These are phyloP conservation scores for Cymbopogon citratus DNA, from an alignment of 176 grass and related monocot genomes.

Conservation along the genomic window DNA sequence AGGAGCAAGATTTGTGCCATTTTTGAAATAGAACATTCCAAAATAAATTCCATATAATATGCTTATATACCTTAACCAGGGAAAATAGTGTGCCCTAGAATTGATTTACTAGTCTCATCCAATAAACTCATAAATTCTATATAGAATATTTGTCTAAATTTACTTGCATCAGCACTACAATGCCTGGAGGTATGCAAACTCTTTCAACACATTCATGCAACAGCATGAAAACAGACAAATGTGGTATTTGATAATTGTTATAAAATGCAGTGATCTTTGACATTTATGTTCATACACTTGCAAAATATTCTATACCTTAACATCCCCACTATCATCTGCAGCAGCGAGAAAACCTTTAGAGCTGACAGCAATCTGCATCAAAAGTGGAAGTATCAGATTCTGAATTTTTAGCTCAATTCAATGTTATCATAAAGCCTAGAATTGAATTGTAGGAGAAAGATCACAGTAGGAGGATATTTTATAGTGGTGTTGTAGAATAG, in stretches of 20 bases:
- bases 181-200: background rate
- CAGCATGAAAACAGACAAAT: background rate
- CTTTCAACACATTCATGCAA: background rate
- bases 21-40: background rate
- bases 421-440: background rate
- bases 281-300: background rate
- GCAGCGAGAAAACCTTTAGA: constrained; percentile 81
- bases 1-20: background rate
- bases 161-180: background rate
- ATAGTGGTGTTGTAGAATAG: constrained; percentile 5
- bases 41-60: background rate
- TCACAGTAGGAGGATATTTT: background rate
- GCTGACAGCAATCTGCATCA: constrained; percentile 68
- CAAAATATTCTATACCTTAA: constrained; percentile 58
- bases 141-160: background rate
- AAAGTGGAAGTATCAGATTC: constrained; percentile 10
- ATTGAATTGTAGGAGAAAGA: background rate
- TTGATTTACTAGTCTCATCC: background rate
- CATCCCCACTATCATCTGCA: constrained; percentile 93
- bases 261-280: background rate
- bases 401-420: background rate
- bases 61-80: background rate
- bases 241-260: background rate
- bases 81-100: background rate
- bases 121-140: background rate